These are phyloP conservation scores for Hypoxylon sp. DNA, from an alignment of 2,329 filamentous ascomycete species.

Conservation along the genomic window DNA sequence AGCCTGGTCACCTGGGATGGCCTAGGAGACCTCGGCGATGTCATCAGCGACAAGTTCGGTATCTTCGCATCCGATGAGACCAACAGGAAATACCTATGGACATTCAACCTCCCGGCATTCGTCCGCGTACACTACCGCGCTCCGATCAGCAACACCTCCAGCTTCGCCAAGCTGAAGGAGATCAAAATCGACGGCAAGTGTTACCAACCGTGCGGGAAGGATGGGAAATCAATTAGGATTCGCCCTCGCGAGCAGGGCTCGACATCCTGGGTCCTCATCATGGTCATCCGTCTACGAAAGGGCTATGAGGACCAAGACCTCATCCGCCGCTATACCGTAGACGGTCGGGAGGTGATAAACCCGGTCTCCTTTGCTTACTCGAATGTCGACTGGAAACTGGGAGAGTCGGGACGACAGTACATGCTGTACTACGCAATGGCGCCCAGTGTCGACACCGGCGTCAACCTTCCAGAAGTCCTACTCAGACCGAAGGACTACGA, in stretches of 20 bases:
- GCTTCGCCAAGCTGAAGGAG: background rate
- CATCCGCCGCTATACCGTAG: background rate
- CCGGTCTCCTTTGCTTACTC: background rate
- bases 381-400: background rate
- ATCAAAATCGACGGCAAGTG: background rate
- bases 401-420: background rate
- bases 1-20: background rate
- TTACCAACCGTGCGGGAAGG: no score
- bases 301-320: background rate
- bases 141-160: background rate
- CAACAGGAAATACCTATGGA: background rate
- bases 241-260: no score
- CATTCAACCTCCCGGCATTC: background rate
- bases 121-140: background rate
- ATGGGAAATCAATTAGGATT: no score
- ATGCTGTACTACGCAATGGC: background rate
- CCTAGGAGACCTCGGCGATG: background rate
- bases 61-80: background rate
- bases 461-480: background rate
- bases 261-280: background rate
- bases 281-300: background rate
- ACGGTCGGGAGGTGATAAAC: background rate
- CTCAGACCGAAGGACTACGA: background rate
- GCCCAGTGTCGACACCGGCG: background rate
- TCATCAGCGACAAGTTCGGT: background rate